Conservation (phyloP, 164 flowering plant species). For the Vitis rotundifolia region DNA sequence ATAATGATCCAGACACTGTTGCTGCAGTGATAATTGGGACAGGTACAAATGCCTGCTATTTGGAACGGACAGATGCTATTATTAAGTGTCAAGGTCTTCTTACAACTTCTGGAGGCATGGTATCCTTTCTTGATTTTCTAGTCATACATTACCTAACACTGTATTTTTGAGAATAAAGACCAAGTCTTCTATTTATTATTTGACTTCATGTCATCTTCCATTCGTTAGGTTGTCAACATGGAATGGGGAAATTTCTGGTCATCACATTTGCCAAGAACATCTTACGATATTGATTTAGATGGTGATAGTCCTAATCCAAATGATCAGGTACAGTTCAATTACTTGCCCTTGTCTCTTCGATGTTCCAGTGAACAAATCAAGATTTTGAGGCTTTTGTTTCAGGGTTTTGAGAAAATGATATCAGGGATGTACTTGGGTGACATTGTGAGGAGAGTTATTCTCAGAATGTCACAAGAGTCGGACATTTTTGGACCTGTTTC, state of each 20-base stretch:
- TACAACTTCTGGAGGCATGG: slow-evolving; percentile 85
- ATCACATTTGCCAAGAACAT: slow-evolving; percentile 87
- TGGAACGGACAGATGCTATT: slow-evolving; percentile 88
- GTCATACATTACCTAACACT: neutral
- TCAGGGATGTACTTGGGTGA: slow-evolving; percentile 98
- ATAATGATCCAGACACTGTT: slow-evolving; percentile 87
- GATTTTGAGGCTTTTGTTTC: slow-evolving; percentile 24
- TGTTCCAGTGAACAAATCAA: neutral
- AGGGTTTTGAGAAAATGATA: slow-evolving; percentile 99
- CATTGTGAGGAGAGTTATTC: slow-evolving; percentile 84
- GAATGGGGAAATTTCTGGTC: slow-evolving; percentile 99
- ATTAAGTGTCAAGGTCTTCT: slow-evolving; percentile 86
- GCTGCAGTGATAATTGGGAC: slow-evolving; percentile 94
- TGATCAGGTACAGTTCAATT: slow-evolving; percentile 58
- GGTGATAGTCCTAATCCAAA: slow-evolving; percentile 78
- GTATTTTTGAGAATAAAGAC: neutral
- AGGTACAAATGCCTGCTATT: slow-evolving; percentile 94
- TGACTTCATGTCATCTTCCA: neutral
- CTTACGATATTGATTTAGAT: slow-evolving; percentile 82
- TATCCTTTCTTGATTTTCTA: slow-evolving; percentile 28
- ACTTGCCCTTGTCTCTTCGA: neutral
- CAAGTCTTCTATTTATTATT: neutral
- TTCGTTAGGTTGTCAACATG: slow-evolving; percentile 78
- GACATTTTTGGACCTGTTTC: slow-evolving; percentile 67
- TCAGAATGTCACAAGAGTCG: slow-evolving; percentile 69